Conservation (phyloP, 2,329 filamentous ascomycete genomes). For the Elsinoe fawcettii region DNA sequence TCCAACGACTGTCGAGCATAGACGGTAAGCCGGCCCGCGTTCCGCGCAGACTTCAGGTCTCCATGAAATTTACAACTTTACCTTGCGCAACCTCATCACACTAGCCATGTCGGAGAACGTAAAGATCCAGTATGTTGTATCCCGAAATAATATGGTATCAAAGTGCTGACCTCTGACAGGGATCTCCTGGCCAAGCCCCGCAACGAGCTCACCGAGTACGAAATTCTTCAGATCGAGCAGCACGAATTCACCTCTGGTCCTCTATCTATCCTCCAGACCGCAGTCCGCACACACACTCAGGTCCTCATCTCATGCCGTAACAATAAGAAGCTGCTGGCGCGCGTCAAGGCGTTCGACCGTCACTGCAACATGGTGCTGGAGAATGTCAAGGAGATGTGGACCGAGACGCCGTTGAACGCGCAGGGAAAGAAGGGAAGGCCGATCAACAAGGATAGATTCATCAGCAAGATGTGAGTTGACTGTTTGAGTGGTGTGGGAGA, state of each 20-base stretch:
- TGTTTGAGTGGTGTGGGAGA: background rate
- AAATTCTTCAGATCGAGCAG: constrained; percentile 73
- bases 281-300: constrained; percentile 87
- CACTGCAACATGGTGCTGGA: constrained; percentile 99
- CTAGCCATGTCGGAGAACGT: constrained; percentile 12
- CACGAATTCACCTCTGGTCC: constrained; percentile 74
- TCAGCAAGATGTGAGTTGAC: constrained; percentile 77
- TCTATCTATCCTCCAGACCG: constrained; percentile 91
- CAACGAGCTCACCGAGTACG: constrained; percentile 87
- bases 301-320: constrained; percentile 96
- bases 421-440: constrained; percentile 81
- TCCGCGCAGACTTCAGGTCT: background rate
- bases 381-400: constrained; percentile 99
- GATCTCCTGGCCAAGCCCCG: constrained; percentile 85
- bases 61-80: background rate
- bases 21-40: background rate
- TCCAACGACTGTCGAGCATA: background rate
- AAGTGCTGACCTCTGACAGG: constrained; percentile 43
- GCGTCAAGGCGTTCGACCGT: constrained; percentile 96
- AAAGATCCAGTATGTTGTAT: constrained; percentile 16
- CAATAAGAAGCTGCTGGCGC: constrained; percentile 94
- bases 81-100: background rate
- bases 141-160: too few relatives aligned
- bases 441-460: constrained; percentile 97
- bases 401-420: constrained; percentile 75